Evolutionary conservation across 73 alveolate species (phyloP), one percentile per base, ranked within the genome.

Genomic region (Stentor coeruleus): DNA sequence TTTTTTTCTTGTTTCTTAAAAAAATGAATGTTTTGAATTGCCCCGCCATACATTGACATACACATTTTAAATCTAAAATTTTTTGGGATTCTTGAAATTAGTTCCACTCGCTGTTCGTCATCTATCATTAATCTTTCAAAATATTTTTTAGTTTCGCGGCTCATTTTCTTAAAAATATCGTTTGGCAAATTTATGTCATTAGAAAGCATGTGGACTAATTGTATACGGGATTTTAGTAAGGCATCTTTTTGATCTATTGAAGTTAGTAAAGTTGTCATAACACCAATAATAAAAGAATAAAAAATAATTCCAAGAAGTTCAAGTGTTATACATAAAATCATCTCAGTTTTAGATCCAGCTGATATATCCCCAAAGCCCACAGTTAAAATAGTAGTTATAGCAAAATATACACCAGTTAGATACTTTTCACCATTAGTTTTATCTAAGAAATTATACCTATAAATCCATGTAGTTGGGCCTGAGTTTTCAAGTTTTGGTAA

Each of bases 311-410:
- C 96, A 31, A 84, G 14, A 6, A 91, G 39, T 92, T 86, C 84
- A 90, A 92, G 88, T 0, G 66, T 20, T 33, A 88, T 90, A 26
- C 86, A 66, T 0, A 91, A 40, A 36, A 59, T 33, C 84, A 81
- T 72, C 73, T 91, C 96, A 84, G 79, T 57, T 35, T 82, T 76
- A 11, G 96, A 86, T 15, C 3, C 38, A 0, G 96, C 94, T 2
- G 84, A 31, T 1, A 87, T 74, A 58, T 91, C 96, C 0, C 96
- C 96, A 59, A 82, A 91, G 3, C 96, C 96, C 2, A 91, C 96
- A 0, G 94, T 87, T 0, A 86, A 66, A 3, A 88, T 41, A 3
- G 96, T 88, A 38, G 89, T 82, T 40, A 87, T 38, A 3, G 94
- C 86, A 89, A 92, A 91, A 76, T 91, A 91, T n/a, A 87, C 58